Evolutionary conservation across 768 basidiomycete species (phyloP).

Genomic region (Obba rivulosa): DNA sequence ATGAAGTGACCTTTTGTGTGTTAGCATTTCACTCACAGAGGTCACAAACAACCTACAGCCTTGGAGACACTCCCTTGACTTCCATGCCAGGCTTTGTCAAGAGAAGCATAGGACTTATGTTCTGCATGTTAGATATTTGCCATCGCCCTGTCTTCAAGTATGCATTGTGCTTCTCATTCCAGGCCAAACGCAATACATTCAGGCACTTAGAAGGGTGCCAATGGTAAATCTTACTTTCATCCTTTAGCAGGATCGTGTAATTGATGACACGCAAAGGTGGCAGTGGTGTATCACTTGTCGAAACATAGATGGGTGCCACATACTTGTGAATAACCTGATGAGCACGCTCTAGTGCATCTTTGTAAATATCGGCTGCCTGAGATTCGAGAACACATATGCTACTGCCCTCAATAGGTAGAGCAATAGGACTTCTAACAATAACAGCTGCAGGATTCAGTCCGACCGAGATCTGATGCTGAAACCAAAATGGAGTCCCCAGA

Average conservation of each 20-base stretch:
- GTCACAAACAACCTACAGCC: conserved; percentile 9
- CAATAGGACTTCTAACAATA: conserved; percentile 7
- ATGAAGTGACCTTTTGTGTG: conserved; percentile 18
- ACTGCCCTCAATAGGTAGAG: conserved; percentile 11
- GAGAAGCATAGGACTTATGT: conserved; percentile 29
- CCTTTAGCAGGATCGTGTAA: conserved; percentile 30
- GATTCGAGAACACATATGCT: conserved; percentile 8
- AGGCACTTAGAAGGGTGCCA: conserved; percentile 29
- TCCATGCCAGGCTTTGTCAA: conserved; percentile 21
- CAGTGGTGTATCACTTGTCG: conserved; percentile 15
- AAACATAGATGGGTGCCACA: conserved; percentile 9
- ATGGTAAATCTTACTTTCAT: conserved; percentile 24
- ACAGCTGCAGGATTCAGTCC: conserved; percentile 18
- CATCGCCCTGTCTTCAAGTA: conserved; percentile 26
- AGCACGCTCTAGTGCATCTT: conserved; percentile 13
- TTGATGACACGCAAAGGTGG: conserved; percentile 29
- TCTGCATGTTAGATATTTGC: conserved; percentile 20
- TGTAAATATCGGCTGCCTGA: conserved; percentile 3
- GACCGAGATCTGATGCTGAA: conserved; percentile 16
- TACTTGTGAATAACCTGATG: conserved; percentile 12
- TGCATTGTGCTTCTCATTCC: conserved; percentile 14
- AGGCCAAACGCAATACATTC: conserved; percentile 12
- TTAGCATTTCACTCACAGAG: conserved; percentile 17
- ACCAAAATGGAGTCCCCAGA: conserved; percentile 28
- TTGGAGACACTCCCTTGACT: conserved; percentile 3